Conservation (phyloP, 176 grass and related monocot genomes). For the Oryza punctata region DNA sequence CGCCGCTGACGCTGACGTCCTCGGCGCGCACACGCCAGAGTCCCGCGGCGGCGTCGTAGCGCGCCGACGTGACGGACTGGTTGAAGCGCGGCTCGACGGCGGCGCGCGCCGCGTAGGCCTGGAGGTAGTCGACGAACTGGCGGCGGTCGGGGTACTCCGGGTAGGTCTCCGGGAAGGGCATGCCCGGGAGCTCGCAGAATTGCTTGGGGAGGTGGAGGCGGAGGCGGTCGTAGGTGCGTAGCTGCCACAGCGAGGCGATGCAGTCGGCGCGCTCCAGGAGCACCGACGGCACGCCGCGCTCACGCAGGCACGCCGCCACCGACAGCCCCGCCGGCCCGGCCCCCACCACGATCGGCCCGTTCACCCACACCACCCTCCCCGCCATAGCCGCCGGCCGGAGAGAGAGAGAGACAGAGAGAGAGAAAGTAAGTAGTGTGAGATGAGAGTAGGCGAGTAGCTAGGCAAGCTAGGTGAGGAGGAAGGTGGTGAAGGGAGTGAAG, state of each 20-base stretch:
- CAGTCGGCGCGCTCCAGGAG: slow-evolving; percentile 76
- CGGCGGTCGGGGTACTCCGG: slow-evolving; percentile 66
- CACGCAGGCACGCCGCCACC: slow-evolving; percentile 56
- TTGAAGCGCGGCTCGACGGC: slow-evolving; percentile 57
- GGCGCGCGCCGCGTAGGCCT: slow-evolving; percentile 48
- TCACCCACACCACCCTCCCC: slow-evolving; percentile 57
- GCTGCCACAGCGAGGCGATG: slow-evolving; percentile 83
- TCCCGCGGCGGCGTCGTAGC: slow-evolving; percentile 47
- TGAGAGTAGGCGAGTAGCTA: not conserved
- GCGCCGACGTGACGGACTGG: slow-evolving; percentile 63
- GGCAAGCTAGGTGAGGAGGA: not conserved
- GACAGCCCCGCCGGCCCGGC: slow-evolving; percentile 75
- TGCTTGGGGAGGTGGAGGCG: slow-evolving; percentile 71
- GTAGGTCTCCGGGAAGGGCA: slow-evolving; percentile 62
- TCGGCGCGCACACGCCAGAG: slow-evolving; percentile 59
- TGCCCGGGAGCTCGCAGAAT: slow-evolving; percentile 73
- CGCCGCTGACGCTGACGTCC: not conserved
- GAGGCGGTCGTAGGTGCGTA: slow-evolving; percentile 70
- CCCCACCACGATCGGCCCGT: slow-evolving; percentile 80
- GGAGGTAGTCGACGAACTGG: slow-evolving; percentile 75
- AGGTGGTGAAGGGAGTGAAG: slow-evolving; percentile 10
- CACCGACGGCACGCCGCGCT: slow-evolving; percentile 50
- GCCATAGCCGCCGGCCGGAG: not conserved
- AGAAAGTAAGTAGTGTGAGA: not conserved
- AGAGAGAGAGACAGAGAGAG: not conserved